phyloP scores from a whole-genome alignment of 306 rosid species.

The Sophora flavescens region DNA sequence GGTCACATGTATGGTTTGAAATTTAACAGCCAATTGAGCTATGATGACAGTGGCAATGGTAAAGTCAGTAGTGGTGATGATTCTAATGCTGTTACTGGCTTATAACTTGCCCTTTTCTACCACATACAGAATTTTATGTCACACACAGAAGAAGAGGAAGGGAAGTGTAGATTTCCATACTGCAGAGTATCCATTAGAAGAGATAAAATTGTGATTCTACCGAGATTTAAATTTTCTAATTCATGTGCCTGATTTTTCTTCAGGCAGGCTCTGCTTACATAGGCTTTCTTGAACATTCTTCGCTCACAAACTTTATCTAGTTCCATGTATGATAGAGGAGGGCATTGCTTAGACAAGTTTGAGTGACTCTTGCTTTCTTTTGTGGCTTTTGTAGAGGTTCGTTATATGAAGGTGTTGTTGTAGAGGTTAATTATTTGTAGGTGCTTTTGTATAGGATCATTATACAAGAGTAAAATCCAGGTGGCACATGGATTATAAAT shows the following conservation, averaged over 20 bases:
- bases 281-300: constrained; percentile 23
- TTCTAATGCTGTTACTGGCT: constrained; percentile 49
- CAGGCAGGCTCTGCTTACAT: constrained; percentile 13
- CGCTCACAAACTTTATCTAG: constrained; percentile 14
- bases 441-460: background rate
- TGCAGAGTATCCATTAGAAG: constrained; percentile 17
- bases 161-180: constrained; percentile 24
- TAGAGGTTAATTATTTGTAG: background rate
- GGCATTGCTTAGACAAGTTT: constrained; percentile 12
- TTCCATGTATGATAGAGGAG: constrained; percentile 9
- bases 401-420: background rate
- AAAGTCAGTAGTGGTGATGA: constrained; percentile 45
- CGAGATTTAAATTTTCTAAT: constrained; percentile 24
- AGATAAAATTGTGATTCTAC: constrained; percentile 18
- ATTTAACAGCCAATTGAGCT: constrained; percentile 44
- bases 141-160: constrained; percentile 27
- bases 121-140: constrained; percentile 18
- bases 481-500: background rate
- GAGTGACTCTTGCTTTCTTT: constrained; percentile 8
- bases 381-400: background rate
- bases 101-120: constrained; percentile 33
- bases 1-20: constrained; percentile 71
- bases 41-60: constrained; percentile 51
- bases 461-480: background rate
- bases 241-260: constrained; percentile 44